Conservation (phyloP, 805 yeast genomes). For the Pichia occidentalis region DNA sequence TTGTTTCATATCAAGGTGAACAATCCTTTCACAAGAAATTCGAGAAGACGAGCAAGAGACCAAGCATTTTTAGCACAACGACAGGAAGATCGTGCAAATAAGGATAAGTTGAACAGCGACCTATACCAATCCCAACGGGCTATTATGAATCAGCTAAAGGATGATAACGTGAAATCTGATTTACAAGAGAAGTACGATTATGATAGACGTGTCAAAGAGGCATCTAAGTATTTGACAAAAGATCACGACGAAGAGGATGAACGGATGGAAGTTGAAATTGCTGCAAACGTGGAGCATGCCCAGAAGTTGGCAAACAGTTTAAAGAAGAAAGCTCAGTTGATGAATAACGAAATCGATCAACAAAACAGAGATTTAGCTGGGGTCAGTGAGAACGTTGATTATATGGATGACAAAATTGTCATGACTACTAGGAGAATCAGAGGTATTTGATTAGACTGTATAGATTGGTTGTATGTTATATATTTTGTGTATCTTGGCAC, state of each 20-base stretch:
- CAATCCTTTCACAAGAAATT: slow-evolving; percentile 84
- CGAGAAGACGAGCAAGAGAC: slow-evolving; percentile 69
- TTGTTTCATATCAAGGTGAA: slow-evolving; percentile 73
- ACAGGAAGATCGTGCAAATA: slow-evolving; percentile 27
- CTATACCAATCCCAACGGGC: slow-evolving; percentile 25
- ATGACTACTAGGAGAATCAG: slow-evolving; percentile 28
- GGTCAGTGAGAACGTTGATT: slow-evolving; percentile 80
- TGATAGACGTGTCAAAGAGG: slow-evolving; percentile 47
- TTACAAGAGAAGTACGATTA: slow-evolving; percentile 41
- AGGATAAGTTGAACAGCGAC: slow-evolving; percentile 21
- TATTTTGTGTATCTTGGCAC: too few species aligned
- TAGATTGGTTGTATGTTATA: background rate
- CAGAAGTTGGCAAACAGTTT: slow-evolving; percentile 61
- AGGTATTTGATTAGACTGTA: slow-evolving; percentile 25
- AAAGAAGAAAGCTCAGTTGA: slow-evolving; percentile 62
- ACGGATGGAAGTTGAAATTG: slow-evolving; percentile 83
- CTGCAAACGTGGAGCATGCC: slow-evolving; percentile 75
- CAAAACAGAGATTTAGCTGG: slow-evolving; percentile 70
- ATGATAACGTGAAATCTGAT: slow-evolving; percentile 25
- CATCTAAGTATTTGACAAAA: slow-evolving; percentile 73
- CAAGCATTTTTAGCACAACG: slow-evolving; percentile 51
- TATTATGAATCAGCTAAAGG: slow-evolving; percentile 43
- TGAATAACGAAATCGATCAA: slow-evolving; percentile 68
- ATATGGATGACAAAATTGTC: slow-evolving; percentile 68
- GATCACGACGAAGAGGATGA: slow-evolving; percentile 85